Conservation (phyloP, 331 rosid genomes). For the Arachis monticola region DNA sequence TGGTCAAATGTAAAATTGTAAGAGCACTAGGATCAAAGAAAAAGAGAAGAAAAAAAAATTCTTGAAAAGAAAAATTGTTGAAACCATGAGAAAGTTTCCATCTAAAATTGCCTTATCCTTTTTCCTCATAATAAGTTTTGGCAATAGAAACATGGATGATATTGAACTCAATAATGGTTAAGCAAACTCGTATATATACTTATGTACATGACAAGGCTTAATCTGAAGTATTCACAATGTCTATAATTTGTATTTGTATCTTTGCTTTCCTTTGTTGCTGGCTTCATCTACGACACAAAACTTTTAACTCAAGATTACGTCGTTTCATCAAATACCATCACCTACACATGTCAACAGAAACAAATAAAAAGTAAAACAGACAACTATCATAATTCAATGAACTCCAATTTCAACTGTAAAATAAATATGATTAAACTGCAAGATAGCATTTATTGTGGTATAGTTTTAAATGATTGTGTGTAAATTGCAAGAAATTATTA, state of each 20-base stretch:
- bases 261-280: slow-evolving; percentile 41
- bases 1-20: not conserved
- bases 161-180: slow-evolving; percentile 38
- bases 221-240: slow-evolving; percentile 59
- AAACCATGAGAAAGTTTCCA: slow-evolving; percentile 39
- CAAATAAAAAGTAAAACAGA: slow-evolving; percentile 2
- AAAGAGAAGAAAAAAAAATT: not conserved
- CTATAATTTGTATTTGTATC: slow-evolving; percentile 24
- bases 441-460: not conserved
- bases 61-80: slow-evolving; percentile 28
- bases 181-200: slow-evolving; percentile 41
- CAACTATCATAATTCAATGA: not conserved
- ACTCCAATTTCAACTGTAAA: not conserved
- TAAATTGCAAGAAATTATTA: not conserved
- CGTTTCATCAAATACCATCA: slow-evolving; percentile 86
- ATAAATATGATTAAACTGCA: not conserved
- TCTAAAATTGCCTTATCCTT: slow-evolving; percentile 38
- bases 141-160: slow-evolving; percentile 36
- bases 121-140: slow-evolving; percentile 24
- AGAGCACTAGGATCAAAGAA: not conserved
- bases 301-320: slow-evolving; percentile 45
- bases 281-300: slow-evolving; percentile 58
- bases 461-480: not conserved
- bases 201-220: slow-evolving; percentile 54
- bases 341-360: slow-evolving; percentile 46